These are phyloP conservation scores for Moricandia moricandioides DNA, from an alignment of 345 rosid species.

Conservation along the genomic window DNA sequence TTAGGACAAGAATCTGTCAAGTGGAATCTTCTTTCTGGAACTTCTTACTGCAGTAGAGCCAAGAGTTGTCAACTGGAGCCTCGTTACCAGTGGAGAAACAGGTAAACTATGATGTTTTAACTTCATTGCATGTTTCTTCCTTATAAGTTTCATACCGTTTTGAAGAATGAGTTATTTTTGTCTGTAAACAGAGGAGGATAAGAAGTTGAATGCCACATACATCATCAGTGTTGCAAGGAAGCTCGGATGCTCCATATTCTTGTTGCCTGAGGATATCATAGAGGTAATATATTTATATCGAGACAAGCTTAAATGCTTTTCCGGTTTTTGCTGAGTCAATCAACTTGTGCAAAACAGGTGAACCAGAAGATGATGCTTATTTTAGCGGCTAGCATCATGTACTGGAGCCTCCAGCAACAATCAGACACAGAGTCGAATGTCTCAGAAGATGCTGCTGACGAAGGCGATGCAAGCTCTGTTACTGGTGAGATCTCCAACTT, in stretches of 20 bases:
- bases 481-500: constrained; percentile 36
- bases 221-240: constrained; percentile 93
- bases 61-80: constrained; percentile 82
- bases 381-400: constrained; percentile 86
- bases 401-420: neutral
- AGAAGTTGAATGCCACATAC: constrained; percentile 79
- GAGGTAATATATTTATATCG: constrained; percentile 50
- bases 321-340: neutral
- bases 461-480: constrained; percentile 1
- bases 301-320: neutral
- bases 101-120: constrained; percentile 37
- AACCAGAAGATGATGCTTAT: constrained; percentile 89
- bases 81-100: constrained; percentile 70
- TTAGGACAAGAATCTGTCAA: constrained; percentile 74
- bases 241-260: constrained; percentile 88
- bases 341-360: constrained; percentile 44
- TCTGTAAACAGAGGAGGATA: constrained; percentile 66
- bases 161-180: neutral
- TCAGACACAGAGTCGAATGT: constrained; percentile 22
- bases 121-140: neutral
- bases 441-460: constrained; percentile 6
- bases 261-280: constrained; percentile 90
- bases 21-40: constrained; percentile 79
- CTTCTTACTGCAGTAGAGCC: constrained; percentile 79
- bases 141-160: neutral